Percentiles rank a stretch among this genome's conserved stretches.
Evolutionary conservation across 306 rosid genomes (phyloP).

Genomic region (Heteromeles arbutifolia): DNA sequence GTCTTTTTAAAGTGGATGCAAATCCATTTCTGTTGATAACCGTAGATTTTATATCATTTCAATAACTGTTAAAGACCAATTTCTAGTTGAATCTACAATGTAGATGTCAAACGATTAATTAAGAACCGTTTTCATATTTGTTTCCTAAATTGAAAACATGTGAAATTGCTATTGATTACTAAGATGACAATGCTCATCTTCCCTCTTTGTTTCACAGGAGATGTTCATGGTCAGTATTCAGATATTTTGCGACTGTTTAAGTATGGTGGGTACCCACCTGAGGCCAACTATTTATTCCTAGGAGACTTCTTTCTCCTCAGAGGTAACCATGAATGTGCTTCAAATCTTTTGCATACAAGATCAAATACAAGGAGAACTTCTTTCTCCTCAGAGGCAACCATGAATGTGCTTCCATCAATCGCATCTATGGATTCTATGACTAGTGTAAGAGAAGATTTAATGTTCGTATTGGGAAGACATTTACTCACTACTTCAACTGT

Average conservation of each 20-base stretch:
- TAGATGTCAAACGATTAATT: not conserved
- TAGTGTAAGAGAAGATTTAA: constrained; percentile 82
- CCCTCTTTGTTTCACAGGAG: constrained; percentile 42
- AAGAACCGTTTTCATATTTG: no score
- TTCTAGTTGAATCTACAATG: not conserved
- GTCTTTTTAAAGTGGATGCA: not conserved
- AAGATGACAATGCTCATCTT: not conserved
- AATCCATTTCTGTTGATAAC: not conserved
- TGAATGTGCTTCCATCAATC: constrained; percentile 81
- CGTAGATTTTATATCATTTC: not conserved
- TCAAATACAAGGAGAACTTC: constrained; percentile 80
- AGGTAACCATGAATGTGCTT: no score
- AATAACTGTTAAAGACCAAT: no score
- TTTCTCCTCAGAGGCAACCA: constrained; percentile 86
- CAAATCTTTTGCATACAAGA: constrained; percentile 74
- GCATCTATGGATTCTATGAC: constrained; percentile 77
- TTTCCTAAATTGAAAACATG: not conserved
- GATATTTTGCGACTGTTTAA: constrained; percentile 72
- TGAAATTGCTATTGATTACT: not conserved
- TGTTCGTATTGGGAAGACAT: constrained; percentile 71
- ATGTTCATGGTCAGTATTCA: constrained; percentile 80
- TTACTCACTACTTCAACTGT: constrained; percentile 77
- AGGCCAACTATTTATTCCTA: constrained; percentile 73
- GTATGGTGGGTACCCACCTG: constrained; percentile 81
- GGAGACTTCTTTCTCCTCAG: no score